phyloP scores from a whole-genome alignment of 768 basidiomycete genomes.

The Fomitopsis pulvina region DNA sequence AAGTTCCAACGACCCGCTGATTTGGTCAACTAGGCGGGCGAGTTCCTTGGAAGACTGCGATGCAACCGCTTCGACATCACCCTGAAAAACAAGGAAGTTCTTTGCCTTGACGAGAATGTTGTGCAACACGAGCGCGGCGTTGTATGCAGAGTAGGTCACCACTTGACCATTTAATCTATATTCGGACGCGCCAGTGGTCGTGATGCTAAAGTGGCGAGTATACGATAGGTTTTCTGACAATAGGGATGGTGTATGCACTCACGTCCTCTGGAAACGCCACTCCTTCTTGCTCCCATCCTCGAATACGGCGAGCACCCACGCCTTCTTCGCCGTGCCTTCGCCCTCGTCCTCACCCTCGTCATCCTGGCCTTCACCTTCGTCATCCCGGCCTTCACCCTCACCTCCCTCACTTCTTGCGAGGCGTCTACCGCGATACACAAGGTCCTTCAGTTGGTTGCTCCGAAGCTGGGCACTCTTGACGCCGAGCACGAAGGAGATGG shows the following conservation, averaged over 20 bases:
- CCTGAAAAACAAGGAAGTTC: conserved; percentile 99
- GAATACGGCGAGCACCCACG: conserved; percentile 94
- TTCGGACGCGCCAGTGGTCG: conserved; percentile 80
- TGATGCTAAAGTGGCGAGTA: conserved; percentile 50
- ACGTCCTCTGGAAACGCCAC: conserved; percentile 92
- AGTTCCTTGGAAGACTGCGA: conserved; percentile 90
- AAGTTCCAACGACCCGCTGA: conserved; percentile 89
- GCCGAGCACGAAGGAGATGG: conserved; percentile 97
- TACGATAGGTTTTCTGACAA: not conserved
- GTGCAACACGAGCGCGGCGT: conserved; percentile 76
- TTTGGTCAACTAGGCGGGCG: conserved; percentile 88
- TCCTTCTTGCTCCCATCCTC: conserved; percentile 72
- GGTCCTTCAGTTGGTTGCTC: conserved; percentile 89
- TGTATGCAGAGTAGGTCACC: conserved; percentile 87
- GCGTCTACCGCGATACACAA: conserved; percentile 89
- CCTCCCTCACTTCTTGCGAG: conserved; percentile 46
- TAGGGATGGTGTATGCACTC: conserved; percentile 26
- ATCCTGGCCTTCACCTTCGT: conserved; percentile 45
- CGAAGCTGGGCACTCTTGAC: conserved; percentile 91
- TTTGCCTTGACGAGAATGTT: conserved; percentile 99
- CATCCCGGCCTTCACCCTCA: conserved; percentile 31
- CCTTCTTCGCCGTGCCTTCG: conserved; percentile 83
- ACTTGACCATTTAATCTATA: conserved; percentile 79
- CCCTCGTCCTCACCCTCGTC: conserved; percentile 47
- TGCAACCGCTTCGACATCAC: conserved; percentile 97